Conservation (phyloP, 2,329 filamentous ascomycete genomes). For the Hypomyces perniciosus region DNA sequence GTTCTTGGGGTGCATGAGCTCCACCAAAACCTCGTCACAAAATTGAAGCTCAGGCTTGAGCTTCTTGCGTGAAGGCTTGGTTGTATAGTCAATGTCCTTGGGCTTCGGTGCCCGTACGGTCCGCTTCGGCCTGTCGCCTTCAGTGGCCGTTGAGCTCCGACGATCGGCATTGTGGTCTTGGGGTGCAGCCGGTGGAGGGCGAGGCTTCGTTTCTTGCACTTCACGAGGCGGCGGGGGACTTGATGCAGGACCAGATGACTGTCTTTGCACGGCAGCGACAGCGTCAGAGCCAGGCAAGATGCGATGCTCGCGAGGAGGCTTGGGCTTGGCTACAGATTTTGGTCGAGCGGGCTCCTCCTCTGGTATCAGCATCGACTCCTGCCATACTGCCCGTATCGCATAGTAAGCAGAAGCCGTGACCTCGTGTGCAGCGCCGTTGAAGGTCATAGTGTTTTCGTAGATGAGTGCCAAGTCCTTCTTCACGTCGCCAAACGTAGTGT, state of each 20-base stretch:
- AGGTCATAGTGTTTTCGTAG: slow-evolving; percentile 69
- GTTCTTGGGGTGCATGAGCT: slow-evolving; percentile 72
- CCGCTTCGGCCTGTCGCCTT: slow-evolving; percentile 78
- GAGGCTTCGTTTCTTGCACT: slow-evolving; percentile 16
- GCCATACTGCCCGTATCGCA: slow-evolving; percentile 52
- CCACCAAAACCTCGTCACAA: slow-evolving; percentile 72
- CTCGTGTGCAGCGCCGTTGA: slow-evolving; percentile 75
- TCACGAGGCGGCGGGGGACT: slow-evolving; percentile 23
- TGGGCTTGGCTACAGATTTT: slow-evolving; percentile 41
- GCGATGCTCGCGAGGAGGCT: slow-evolving; percentile 31
- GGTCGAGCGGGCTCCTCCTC: slow-evolving; percentile 53
- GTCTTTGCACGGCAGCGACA: slow-evolving; percentile 23
- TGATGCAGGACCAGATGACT: slow-evolving; percentile 24
- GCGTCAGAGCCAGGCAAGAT: slow-evolving; percentile 16
- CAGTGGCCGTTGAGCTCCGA: slow-evolving; percentile 71
- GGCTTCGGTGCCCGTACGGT: slow-evolving; percentile 88
- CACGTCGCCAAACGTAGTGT: slow-evolving; percentile 65
- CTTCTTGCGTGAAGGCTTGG: slow-evolving; percentile 75
- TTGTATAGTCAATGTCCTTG: slow-evolving; percentile 83
- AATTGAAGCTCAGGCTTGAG: slow-evolving; percentile 84
- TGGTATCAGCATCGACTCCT: slow-evolving; percentile 38
- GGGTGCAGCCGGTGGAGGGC: slow-evolving; percentile 8
- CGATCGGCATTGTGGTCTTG: slow-evolving; percentile 20
- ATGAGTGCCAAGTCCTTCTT: slow-evolving; percentile 71
- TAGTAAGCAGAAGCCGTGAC: slow-evolving; percentile 54